Base-by-base conservation (phyloP, 2,329 filamentous ascomycete genomes). In the Trichoderma endophyticum region DNA sequence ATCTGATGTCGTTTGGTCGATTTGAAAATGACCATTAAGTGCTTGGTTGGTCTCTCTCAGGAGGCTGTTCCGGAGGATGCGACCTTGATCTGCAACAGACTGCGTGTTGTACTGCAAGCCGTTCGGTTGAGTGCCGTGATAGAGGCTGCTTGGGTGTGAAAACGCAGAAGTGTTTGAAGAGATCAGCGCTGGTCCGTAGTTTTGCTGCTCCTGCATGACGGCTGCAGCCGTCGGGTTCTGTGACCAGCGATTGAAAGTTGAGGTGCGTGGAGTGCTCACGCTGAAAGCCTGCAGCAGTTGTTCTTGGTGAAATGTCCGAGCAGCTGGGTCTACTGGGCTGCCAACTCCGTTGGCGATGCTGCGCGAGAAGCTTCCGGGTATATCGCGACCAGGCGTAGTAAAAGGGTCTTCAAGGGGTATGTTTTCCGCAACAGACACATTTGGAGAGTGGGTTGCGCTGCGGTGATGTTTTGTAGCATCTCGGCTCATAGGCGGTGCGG, bases 131-230 rank as follows among this genome's bases (percentile, higher is more conserved):
- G 85, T 86, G 39, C 86, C 84, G 54, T 82, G 83, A 71, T 86
- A 87, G 26, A 89, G 75, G 73, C 85, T 87, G 76, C 86, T 88
- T 1, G 81, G 79, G 70, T 87, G 81, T 15, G 86, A 85, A 73
- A 88, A 88, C 7, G 74, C 76, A 15, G 78, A 79, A 7, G 77
- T 73, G 6, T 77, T 76, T 1, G 83, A 82, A 12, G 78, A 78
- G 73, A 71, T 73, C 74, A 73, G 59, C 72, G 71, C 12, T 61
- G 74, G 56, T 24, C 70, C 62, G 65, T 71, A 56, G 70, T 62
- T 63, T 73, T 54, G 72, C 61, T 63, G 62, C 56, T 72, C 73
- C 71, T 78, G 77, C n/a, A 74, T 59, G 7, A 77, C 73, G 1
- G 73, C 30, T 48, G 72, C 66, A 9, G 74, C 73, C 48, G 75